Conservation (phyloP, 2,329 filamentous ascomycete genomes). For the Dactylonectria estremocensis region DNA sequence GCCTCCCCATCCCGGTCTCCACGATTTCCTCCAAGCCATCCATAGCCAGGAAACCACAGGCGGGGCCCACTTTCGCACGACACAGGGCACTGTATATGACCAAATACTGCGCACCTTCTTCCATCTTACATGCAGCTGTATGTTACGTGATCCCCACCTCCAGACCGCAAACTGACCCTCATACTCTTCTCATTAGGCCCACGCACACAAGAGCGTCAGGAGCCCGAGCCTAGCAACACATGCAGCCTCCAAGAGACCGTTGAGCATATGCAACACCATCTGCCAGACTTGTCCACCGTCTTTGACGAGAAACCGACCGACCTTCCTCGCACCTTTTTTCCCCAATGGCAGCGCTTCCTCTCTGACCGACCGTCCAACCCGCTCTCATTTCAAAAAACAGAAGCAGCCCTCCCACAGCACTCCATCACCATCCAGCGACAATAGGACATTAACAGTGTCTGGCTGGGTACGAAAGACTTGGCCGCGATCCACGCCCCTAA, state of each 20-base stretch:
- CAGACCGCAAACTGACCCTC: too few species aligned
- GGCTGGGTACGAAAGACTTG: background rate
- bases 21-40: constrained; percentile 8
- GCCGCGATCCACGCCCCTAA: background rate
- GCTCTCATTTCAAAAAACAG: constrained; percentile 24
- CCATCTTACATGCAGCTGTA: background rate
- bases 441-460: constrained; percentile 30
- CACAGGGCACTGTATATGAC: background rate
- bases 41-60: background rate
- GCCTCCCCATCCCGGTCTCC: too few species aligned
- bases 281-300: too few species aligned
- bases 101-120: background rate
- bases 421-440: constrained; percentile 13
- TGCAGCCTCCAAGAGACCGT: too few species aligned
- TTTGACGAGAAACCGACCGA: constrained; percentile 4
- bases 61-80: background rate
- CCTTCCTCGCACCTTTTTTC: constrained; percentile 17
- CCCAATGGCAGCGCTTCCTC: constrained; percentile 21
- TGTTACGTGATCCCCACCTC: too few species aligned
- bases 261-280: too few species aligned
- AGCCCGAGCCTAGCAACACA: too few species aligned
- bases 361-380: constrained; percentile 11
- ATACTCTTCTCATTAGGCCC: background rate
- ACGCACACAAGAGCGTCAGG: background rate
- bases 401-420: background rate